Evolutionary conservation across 306 rosid species (phyloP).

Genomic region (Pyrus bretschneideri): DNA sequence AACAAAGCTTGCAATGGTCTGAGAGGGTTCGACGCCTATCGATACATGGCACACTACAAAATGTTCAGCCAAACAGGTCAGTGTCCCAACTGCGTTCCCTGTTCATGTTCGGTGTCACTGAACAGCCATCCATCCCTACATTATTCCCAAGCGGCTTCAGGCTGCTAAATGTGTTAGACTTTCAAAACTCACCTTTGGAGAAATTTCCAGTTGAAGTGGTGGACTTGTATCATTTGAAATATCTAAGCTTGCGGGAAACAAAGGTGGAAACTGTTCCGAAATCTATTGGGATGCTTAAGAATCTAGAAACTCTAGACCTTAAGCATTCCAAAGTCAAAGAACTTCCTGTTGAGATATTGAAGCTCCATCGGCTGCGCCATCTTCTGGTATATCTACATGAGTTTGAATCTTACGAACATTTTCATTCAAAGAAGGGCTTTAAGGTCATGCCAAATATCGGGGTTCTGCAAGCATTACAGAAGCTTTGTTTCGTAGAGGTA

Average conservation of each 20-base stretch:
- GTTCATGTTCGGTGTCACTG: conserved; percentile 40
- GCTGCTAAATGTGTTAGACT: conserved; percentile 33
- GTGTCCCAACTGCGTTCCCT: conserved; percentile 58
- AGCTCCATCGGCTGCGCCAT: conserved; percentile 32
- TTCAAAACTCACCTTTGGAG: conserved; percentile 12
- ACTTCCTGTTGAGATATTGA: conserved; percentile 29
- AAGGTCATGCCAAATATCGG: conserved; percentile 20
- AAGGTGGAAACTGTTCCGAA: conserved; percentile 21
- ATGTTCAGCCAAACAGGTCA: conserved; percentile 41
- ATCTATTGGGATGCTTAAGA: conserved; percentile 29
- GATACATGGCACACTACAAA: conserved; percentile 29
- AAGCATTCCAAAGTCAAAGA: conserved; percentile 28
- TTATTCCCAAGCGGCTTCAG: conserved; percentile 20
- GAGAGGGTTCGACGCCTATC: conserved; percentile 57
- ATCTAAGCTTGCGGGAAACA: conserved; percentile 36
- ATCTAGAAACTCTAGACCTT: conserved; percentile 34
- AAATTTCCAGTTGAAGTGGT: conserved; percentile 25
- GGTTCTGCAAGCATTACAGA: conserved; percentile 25
- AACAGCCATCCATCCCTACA: conserved; percentile 10
- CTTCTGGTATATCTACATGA: conserved; percentile 23
- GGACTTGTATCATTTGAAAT: conserved; percentile 15
- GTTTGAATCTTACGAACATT: background rate
- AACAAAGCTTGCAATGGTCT: conserved; percentile 29
- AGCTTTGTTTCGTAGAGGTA: conserved; percentile 34
- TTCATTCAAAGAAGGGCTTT: conserved; percentile 20